These are phyloP conservation scores for Amphirosellinia nigrospora DNA, from an alignment of 495 filamentous ascomycete genomes.

Conservation along the genomic window DNA sequence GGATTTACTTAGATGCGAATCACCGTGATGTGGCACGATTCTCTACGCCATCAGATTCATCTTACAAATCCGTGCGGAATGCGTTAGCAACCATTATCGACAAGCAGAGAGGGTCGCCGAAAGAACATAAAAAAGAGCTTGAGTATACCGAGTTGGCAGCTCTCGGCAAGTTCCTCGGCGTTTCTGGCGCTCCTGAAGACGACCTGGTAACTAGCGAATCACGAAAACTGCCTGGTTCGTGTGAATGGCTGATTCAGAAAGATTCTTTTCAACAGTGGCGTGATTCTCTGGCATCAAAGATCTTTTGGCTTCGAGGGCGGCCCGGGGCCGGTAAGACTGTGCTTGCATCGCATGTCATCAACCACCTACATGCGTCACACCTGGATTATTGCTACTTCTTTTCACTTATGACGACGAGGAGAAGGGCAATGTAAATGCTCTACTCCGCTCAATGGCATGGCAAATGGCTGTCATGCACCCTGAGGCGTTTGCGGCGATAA, in stretches of 20 bases:
- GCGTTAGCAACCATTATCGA: not conserved
- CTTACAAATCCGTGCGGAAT: slow-evolving; percentile 24
- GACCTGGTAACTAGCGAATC: slow-evolving; percentile 28
- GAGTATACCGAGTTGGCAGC: not conserved
- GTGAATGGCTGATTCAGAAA: slow-evolving; percentile 35
- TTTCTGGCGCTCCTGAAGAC: slow-evolving; percentile 23
- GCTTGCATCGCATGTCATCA: slow-evolving; percentile 36
- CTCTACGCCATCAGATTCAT: slow-evolving; percentile 23
- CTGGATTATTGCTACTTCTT: slow-evolving; percentile 39
- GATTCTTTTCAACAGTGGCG: slow-evolving; percentile 30
- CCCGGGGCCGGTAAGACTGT: slow-evolving; percentile 40
- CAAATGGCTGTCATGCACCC: slow-evolving; percentile 39
- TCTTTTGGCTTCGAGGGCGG: slow-evolving; percentile 39
- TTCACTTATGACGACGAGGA: slow-evolving; percentile 23
- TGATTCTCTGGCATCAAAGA: not conserved
- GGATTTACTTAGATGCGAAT: slow-evolving; percentile 26
- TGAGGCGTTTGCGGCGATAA: slow-evolving; percentile 16
- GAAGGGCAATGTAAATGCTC: slow-evolving; percentile 20
- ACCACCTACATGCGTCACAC: slow-evolving; percentile 17
- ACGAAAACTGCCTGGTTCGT: slow-evolving; percentile 33
- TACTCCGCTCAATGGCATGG: slow-evolving; percentile 35
- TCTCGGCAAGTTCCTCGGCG: slow-evolving; percentile 11
- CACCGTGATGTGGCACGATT: slow-evolving; percentile 30
- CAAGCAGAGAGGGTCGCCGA: not conserved
- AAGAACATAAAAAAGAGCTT: not conserved